These are phyloP conservation scores for Syzygium aromaticum DNA, from an alignment of 345 rosid genomes.

Conservation along the genomic window DNA sequence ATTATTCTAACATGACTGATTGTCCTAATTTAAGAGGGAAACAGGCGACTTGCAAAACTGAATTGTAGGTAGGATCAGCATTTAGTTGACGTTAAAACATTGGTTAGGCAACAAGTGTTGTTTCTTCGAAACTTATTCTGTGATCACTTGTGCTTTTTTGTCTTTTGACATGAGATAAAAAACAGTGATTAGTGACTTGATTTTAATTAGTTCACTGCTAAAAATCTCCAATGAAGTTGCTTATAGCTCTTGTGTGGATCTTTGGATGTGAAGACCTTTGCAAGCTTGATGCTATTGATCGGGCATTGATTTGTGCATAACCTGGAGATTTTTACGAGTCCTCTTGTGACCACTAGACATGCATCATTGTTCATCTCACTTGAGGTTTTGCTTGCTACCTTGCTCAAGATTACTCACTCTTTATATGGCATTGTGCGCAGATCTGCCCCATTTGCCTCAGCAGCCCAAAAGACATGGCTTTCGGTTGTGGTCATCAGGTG, in stretches of 20 bases:
- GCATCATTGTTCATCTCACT: not conserved
- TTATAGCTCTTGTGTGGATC: not conserved
- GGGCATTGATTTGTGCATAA: not conserved
- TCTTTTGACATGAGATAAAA: not conserved
- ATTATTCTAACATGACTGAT: not conserved
- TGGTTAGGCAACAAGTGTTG: not conserved
- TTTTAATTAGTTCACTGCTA: not conserved
- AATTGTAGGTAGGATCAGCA: not conserved
- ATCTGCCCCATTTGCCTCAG: constrained; percentile 14
- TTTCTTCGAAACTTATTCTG: not conserved
- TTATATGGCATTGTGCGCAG: not conserved
- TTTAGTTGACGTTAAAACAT: not conserved
- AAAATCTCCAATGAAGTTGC: not conserved
- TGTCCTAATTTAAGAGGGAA: not conserved
- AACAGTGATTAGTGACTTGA: not conserved
- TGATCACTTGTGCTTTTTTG: not conserved
- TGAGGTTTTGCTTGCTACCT: not conserved
- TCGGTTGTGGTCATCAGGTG: constrained; percentile 17
- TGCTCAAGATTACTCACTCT: not conserved
- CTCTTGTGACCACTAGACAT: not conserved
- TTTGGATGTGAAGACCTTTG: not conserved
- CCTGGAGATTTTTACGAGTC: not conserved
- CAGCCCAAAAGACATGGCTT: constrained; percentile 16
- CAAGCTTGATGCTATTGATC: not conserved
- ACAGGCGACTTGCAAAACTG: not conserved